Evolutionary conservation across 2,329 filamentous ascomycete species (phyloP).

Genomic region (Cytospora piceicola): DNA sequence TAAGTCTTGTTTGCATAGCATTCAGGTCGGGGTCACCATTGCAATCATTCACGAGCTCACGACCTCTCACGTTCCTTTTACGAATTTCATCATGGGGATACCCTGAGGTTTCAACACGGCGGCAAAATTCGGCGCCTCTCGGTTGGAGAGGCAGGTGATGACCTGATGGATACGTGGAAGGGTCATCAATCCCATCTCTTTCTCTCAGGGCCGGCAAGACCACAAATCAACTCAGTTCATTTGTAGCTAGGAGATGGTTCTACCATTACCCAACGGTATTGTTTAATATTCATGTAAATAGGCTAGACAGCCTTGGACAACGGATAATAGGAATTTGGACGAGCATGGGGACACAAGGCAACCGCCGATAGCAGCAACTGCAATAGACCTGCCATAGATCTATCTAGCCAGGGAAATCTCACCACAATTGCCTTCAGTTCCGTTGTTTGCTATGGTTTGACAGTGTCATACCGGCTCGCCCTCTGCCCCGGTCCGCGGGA

Average conservation of each 20-base stretch:
- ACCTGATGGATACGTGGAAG: not conserved
- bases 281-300: slow-evolving; percentile 21
- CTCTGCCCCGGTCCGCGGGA: not conserved
- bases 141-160: slow-evolving; percentile 3
- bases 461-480: not conserved
- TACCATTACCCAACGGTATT: slow-evolving; percentile 15
- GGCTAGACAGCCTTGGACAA: not conserved
- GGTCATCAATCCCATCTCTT: not conserved
- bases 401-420: not conserved
- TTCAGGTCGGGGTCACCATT: slow-evolving; percentile 13
- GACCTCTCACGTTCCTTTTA: slow-evolving; percentile 29
- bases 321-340: not conserved
- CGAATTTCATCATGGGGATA: slow-evolving; percentile 18
- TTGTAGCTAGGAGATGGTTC: slow-evolving; percentile 10
- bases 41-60: slow-evolving; percentile 11
- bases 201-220: not conserved
- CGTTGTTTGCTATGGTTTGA: not conserved
- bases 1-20: slow-evolving; percentile 17
- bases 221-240: not conserved
- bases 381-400: not conserved
- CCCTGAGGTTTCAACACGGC: slow-evolving; percentile 14
- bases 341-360: not conserved
- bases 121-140: slow-evolving; percentile 6
- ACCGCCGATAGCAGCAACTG: not conserved
- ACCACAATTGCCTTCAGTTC: not conserved